phyloP scores from a whole-genome alignment of 129 eudicot species.

The Helianthus annuus region DNA sequence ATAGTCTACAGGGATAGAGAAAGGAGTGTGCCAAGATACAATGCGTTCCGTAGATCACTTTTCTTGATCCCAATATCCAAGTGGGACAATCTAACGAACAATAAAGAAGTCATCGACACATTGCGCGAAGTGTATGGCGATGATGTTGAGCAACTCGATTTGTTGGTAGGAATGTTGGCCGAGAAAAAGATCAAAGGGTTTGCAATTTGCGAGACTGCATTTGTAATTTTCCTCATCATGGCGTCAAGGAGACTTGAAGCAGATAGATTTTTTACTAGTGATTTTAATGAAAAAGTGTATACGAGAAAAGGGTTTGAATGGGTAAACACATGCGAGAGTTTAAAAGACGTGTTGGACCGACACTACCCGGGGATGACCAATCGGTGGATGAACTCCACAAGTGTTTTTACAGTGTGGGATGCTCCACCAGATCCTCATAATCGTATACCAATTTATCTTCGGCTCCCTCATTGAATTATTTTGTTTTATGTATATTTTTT shows the following conservation, averaged over 20 bases:
- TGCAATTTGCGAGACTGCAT: slow-evolving; percentile 70
- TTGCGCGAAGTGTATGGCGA: slow-evolving; percentile 53
- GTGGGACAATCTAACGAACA: slow-evolving; percentile 66
- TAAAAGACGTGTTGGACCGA: slow-evolving; percentile 36
- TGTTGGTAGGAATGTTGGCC: slow-evolving; percentile 54
- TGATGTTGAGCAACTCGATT: slow-evolving; percentile 55
- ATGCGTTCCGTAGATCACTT: slow-evolving; percentile 53
- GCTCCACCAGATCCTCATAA: slow-evolving; percentile 39
- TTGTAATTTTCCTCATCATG: slow-evolving; percentile 57
- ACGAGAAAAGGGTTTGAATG: slow-evolving; percentile 67
- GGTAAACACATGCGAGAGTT: slow-evolving; percentile 53
- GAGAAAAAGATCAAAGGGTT: slow-evolving; percentile 68
- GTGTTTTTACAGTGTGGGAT: slow-evolving; percentile 78
- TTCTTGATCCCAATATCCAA: slow-evolving; percentile 57
- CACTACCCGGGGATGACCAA: slow-evolving; percentile 30
- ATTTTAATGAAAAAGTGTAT: slow-evolving; percentile 55
- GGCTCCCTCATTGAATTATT: slow-evolving; percentile 37
- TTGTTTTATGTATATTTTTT: neutral
- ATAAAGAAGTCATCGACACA: slow-evolving; percentile 42
- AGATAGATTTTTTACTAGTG: slow-evolving; percentile 61
- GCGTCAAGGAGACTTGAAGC: slow-evolving; percentile 73
- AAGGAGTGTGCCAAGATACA: slow-evolving; percentile 65
- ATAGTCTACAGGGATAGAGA: slow-evolving; percentile 67
- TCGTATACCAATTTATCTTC: slow-evolving; percentile 55
- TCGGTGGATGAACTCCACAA: slow-evolving; percentile 39